Percentiles rank a stretch among this genome's conserved stretches.
phyloP scores from a whole-genome alignment of 768 basidiomycete genomes.

The Brasilioporus rufonigricans region DNA sequence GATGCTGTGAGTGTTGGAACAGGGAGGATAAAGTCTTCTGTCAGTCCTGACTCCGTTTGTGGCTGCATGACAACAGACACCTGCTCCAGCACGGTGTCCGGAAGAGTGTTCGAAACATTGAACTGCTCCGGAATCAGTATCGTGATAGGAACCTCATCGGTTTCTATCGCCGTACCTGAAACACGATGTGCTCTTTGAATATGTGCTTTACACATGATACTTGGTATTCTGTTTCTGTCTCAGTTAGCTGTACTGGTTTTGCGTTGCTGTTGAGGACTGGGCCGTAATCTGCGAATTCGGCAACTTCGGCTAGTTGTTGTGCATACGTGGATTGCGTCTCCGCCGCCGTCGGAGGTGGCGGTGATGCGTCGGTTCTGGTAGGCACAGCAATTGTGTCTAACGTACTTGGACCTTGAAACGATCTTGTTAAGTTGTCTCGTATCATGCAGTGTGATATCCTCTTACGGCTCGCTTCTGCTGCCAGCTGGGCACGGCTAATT shows the following conservation, averaged over 20 bases:
- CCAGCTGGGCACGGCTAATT: slow-evolving; percentile 89
- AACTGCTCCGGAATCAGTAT: slow-evolving; percentile 52
- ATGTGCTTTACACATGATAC: slow-evolving; percentile 96
- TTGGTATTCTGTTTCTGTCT: slow-evolving; percentile 97
- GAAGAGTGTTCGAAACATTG: slow-evolving; percentile 95
- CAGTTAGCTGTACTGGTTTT: slow-evolving; percentile 82
- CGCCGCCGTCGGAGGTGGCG: slow-evolving; percentile 77
- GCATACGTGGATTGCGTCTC: slow-evolving; percentile 88
- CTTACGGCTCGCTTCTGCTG: slow-evolving; percentile 85
- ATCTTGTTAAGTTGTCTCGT: slow-evolving; percentile 8
- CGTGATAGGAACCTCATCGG: neutral
- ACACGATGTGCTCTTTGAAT: slow-evolving; percentile 92
- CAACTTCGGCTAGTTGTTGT: slow-evolving; percentile 80
- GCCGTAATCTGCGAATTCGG: slow-evolving; percentile 85
- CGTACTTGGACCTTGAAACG: slow-evolving; percentile 70
- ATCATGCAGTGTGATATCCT: slow-evolving; percentile 1
- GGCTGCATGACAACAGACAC: slow-evolving; percentile 93
- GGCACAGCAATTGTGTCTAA: slow-evolving; percentile 83
- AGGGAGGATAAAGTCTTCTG: slow-evolving; percentile 94
- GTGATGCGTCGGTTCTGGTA: slow-evolving; percentile 53
- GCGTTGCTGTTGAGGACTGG: slow-evolving; percentile 81
- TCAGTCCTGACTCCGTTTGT: slow-evolving; percentile 67
- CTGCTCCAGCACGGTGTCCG: slow-evolving; percentile 92
- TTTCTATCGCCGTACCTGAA: slow-evolving; percentile 65
- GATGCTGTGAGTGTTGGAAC: slow-evolving; percentile 64